Conservation (phyloP, 2,329 filamentous ascomycete species). For the Fusarium nygamai region DNA sequence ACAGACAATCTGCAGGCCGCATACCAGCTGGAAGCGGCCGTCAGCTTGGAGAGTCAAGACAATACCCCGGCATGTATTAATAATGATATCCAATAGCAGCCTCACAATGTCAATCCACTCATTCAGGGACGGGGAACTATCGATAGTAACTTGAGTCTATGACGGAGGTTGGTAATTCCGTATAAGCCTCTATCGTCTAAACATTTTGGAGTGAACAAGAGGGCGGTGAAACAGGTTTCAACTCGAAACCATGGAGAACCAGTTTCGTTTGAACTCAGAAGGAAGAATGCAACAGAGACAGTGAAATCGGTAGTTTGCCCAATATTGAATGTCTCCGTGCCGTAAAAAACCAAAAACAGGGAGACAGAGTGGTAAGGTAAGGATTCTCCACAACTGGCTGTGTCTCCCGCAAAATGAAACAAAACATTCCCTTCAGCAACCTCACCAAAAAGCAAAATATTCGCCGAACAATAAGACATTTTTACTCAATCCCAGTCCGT, state of each 20-base stretch:
- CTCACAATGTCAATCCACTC: not conserved
- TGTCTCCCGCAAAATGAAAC: slow-evolving; percentile 28
- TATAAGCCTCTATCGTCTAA: not conserved
- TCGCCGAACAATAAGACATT: not conserved
- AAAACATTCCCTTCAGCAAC: slow-evolving; percentile 21
- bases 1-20: slow-evolving; percentile 12
- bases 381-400: slow-evolving; percentile 17
- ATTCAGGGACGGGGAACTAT: not conserved
- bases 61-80: slow-evolving; percentile 10
- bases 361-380: slow-evolving; percentile 1
- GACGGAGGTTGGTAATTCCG: not conserved
- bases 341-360: slow-evolving; percentile 5
- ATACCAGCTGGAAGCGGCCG: not conserved
- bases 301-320: not conserved
- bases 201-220: not conserved
- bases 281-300: slow-evolving; percentile 11
- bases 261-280: slow-evolving; percentile 8
- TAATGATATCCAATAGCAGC: slow-evolving; percentile 24
- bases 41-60: slow-evolving; percentile 20
- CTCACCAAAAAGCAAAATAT: slow-evolving; percentile 24
- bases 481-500: slow-evolving; percentile 3
- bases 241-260: slow-evolving; percentile 15
- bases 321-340: not conserved
- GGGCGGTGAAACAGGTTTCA: slow-evolving; percentile 21
- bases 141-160: not conserved